Evolutionary conservation across 257 asterid genomes (phyloP).

Genomic region (Solanum habrochaites): DNA sequence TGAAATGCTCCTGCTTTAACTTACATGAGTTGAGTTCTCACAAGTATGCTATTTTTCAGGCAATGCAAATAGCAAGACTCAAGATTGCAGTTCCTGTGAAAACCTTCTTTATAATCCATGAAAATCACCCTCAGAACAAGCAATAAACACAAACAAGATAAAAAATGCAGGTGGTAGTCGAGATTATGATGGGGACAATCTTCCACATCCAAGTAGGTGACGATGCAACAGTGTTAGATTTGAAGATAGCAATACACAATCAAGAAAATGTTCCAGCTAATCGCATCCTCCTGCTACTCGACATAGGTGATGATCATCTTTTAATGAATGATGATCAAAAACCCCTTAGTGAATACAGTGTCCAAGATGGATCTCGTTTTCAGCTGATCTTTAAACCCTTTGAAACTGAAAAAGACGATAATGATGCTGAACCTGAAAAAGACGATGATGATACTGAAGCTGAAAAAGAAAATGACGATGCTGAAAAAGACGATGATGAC

Average conservation of each 20-base stretch:
- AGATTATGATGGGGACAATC: slow-evolving; percentile 42
- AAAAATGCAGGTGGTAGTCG: slow-evolving; percentile 41
- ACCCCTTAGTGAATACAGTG: slow-evolving; percentile 32
- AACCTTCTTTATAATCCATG: slow-evolving; percentile 4
- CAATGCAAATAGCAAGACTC: slow-evolving; percentile 12
- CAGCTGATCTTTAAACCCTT: slow-evolving; percentile 24
- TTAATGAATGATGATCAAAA: slow-evolving; percentile 21
- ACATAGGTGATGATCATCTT: slow-evolving; percentile 1
- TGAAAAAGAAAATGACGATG: too few species aligned
- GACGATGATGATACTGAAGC: too few species aligned
- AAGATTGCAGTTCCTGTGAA: slow-evolving; percentile 19
- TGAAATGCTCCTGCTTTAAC: background rate
- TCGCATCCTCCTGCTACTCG: slow-evolving; percentile 38
- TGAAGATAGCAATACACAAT: slow-evolving; percentile 38
- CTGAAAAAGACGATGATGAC: too few species aligned
- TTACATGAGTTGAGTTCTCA: background rate
- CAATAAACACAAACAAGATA: background rate
- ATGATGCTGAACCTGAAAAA: too few species aligned
- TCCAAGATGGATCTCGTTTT: slow-evolving; percentile 46
- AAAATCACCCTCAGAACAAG: background rate
- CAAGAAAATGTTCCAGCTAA: slow-evolving; percentile 43
- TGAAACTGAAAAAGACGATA: background rate
- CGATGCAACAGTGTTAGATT: slow-evolving; percentile 37
- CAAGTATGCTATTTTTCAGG: slow-evolving; percentile 8
- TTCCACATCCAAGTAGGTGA: slow-evolving; percentile 37